phyloP scores from a whole-genome alignment of 75 land plant genomes.

The Isoetes taiwanensis region DNA sequence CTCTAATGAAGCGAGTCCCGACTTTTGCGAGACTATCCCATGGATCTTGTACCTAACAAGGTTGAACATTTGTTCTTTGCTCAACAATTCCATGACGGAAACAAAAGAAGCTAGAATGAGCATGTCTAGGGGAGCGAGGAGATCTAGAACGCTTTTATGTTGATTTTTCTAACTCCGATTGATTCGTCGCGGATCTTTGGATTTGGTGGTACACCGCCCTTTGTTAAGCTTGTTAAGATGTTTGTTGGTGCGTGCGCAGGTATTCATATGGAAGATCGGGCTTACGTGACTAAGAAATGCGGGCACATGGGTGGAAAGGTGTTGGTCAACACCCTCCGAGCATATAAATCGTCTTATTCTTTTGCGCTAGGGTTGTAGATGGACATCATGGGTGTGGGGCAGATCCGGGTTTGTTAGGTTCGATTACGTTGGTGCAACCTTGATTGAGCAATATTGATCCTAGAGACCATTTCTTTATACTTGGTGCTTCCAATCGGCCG shows the following conservation, averaged over 20 bases:
- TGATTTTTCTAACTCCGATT: not conserved
- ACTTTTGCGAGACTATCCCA: slow-evolving; percentile 1
- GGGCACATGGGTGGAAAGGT: slow-evolving; percentile 6
- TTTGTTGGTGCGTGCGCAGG: too few species aligned
- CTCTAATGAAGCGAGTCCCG: not conserved
- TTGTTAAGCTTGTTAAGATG: slow-evolving; percentile 6
- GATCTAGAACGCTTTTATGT: slow-evolving; percentile 1
- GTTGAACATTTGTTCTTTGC: slow-evolving; percentile 3
- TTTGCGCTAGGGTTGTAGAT: not conserved
- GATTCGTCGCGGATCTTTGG: not conserved
- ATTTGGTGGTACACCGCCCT: not conserved
- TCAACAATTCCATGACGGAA: not conserved
- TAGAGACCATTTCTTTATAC: not conserved
- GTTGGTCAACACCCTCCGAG: not conserved
- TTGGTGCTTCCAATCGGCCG: not conserved
- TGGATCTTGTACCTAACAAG: slow-evolving; percentile 3
- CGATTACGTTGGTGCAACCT: not conserved
- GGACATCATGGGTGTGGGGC: slow-evolving; percentile 4
- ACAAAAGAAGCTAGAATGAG: not conserved
- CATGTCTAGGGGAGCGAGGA: not conserved
- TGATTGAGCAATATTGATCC: slow-evolving; percentile 4
- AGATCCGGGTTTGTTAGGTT: not conserved
- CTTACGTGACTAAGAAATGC: slow-evolving; percentile 3
- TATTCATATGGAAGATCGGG: too few species aligned
- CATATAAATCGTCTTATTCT: not conserved